Conservation (phyloP, 2,329 filamentous ascomycete genomes). For the Neofusicoccum parvum region DNA sequence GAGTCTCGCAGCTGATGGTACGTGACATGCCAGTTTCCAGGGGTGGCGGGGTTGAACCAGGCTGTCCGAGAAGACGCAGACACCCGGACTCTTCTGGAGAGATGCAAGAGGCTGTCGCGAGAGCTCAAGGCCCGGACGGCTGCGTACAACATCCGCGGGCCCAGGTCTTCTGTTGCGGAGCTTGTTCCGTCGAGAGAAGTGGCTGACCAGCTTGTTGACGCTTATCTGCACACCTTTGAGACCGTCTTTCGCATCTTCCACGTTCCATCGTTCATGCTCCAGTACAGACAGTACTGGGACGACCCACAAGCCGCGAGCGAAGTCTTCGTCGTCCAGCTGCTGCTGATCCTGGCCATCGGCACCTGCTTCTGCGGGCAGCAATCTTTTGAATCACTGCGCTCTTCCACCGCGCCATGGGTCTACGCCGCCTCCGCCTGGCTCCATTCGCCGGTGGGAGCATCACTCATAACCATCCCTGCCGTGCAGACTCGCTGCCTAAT, state of each 20-base stretch:
- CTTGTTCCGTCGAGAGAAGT: constrained; percentile 17
- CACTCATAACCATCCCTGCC: constrained; percentile 31
- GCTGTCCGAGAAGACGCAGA: neutral
- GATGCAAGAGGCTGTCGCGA: constrained; percentile 24
- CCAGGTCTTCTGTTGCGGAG: neutral
- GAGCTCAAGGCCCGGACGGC: constrained; percentile 16
- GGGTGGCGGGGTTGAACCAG: neutral
- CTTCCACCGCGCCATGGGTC: constrained; percentile 17
- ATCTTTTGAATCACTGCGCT: neutral
- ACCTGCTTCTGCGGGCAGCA: neutral
- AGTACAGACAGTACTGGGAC: constrained; percentile 28
- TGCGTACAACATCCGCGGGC: neutral
- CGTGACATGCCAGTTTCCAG: neutral
- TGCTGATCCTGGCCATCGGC: constrained; percentile 27
- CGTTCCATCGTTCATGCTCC: constrained; percentile 29
- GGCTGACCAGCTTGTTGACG: constrained; percentile 26
- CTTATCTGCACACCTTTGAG: constrained; percentile 29
- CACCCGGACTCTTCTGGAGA: neutral
- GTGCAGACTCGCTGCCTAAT: constrained; percentile 39
- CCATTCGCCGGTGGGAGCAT: constrained; percentile 35
- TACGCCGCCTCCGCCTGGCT: constrained; percentile 38
- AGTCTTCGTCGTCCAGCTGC: neutral
- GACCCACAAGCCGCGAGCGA: constrained; percentile 24
- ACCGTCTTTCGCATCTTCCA: constrained; percentile 30
- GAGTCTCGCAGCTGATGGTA: constrained; percentile 17